Conservation (phyloP, 1,139 yeast genomes). For the Saccharomyces hybrid region DNA sequence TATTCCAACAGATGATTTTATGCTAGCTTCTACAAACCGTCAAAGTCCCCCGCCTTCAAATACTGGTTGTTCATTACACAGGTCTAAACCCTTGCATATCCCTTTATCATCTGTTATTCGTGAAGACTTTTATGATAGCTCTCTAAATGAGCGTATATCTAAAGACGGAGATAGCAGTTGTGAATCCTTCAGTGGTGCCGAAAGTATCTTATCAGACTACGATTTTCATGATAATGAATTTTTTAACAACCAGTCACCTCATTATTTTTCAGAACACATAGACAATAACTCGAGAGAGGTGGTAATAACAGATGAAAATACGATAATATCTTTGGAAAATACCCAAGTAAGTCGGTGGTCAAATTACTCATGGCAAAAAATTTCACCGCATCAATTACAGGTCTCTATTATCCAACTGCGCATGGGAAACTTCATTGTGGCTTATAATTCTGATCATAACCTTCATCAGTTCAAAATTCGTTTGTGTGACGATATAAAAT, state of each 20-base stretch:
- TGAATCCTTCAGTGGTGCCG: background rate
- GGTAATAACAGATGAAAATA: background rate
- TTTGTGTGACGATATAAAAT: constrained; percentile 17
- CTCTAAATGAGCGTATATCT: background rate
- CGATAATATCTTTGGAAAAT: background rate
- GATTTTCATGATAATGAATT: background rate
- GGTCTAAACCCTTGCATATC: background rate
- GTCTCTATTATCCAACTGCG: background rate
- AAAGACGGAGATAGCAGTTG: background rate
- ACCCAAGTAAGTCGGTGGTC: background rate
- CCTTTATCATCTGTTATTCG: background rate
- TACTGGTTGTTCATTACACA: background rate
- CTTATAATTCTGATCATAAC: background rate
- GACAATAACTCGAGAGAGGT: background rate
- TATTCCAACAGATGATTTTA: background rate
- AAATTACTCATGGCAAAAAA: background rate
- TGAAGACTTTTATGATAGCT: background rate
- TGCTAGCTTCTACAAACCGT: background rate
- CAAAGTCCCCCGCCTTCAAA: background rate
- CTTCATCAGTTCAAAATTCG: constrained; percentile 12
- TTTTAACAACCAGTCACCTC: background rate
- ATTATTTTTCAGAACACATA: background rate
- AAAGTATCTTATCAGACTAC: background rate
- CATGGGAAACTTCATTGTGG: background rate
- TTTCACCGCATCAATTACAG: background rate